phyloP scores from a whole-genome alignment of 1,139 yeast species.

The Taiozyma sp. region DNA sequence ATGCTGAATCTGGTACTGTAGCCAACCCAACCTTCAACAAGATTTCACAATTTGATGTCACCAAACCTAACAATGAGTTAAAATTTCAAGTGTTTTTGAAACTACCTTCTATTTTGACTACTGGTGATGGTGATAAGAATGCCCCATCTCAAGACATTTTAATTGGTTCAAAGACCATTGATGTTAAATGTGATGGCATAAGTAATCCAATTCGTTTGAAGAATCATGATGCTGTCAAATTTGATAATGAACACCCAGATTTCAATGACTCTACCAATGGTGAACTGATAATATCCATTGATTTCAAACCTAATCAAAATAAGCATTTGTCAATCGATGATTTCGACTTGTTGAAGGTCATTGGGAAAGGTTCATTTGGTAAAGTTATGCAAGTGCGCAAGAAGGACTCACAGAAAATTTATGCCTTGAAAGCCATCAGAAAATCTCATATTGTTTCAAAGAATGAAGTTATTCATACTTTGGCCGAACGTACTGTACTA shows the following conservation, averaged over 20 bases:
- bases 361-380: slow-evolving; percentile 97
- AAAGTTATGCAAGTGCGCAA: slow-evolving; percentile 98
- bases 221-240: slow-evolving; percentile 41
- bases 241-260: slow-evolving; percentile 27
- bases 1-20: slow-evolving; percentile 69
- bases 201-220: slow-evolving; percentile 35
- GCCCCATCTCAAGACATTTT: slow-evolving; percentile 26
- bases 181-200: slow-evolving; percentile 32
- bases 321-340: slow-evolving; percentile 81
- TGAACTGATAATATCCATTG: slow-evolving; percentile 58
- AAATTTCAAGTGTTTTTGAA: slow-evolving; percentile 72
- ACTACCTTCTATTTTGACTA: slow-evolving; percentile 59
- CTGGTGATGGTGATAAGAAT: slow-evolving; percentile 17
- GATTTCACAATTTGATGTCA: slow-evolving; percentile 87
- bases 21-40: slow-evolving; percentile 72
- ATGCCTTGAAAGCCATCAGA: slow-evolving; percentile 89
- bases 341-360: slow-evolving; percentile 87
- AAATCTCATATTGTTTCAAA: slow-evolving; percentile 92
- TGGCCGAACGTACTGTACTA: slow-evolving; percentile 92
- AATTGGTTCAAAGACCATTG: slow-evolving; percentile 30
- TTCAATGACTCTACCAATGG: slow-evolving; percentile 21
- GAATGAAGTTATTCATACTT: slow-evolving; percentile 91
- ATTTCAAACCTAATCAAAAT: slow-evolving; percentile 68
- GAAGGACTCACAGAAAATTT: slow-evolving; percentile 88
- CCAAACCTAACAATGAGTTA: slow-evolving; percentile 49